phyloP scores from a whole-genome alignment of 225 moss, liverwort and hornwort genomes.

The Polytrichum formosum region DNA sequence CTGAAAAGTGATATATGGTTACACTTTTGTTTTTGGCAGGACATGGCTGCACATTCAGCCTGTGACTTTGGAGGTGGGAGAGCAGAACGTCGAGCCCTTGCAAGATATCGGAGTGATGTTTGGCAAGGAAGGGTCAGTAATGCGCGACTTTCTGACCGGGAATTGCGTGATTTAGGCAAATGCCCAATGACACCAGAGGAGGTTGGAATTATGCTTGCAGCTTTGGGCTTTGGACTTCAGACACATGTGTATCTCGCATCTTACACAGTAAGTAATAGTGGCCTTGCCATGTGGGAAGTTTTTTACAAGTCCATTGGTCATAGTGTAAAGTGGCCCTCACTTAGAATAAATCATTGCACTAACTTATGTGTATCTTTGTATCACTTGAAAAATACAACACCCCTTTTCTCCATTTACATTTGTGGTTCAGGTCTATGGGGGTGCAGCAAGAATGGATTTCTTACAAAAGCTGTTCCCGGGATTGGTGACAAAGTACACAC shows the following conservation, averaged over 20 bases:
- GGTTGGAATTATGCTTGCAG: constrained; percentile 78
- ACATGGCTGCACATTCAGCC: constrained; percentile 97
- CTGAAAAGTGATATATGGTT: background rate
- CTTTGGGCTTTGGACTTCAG: constrained; percentile 63
- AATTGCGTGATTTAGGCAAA: constrained; percentile 71
- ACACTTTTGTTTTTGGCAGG: constrained; percentile 40
- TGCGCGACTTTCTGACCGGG: constrained; percentile 40
- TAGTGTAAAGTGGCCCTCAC: no score
- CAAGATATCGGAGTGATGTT: constrained; percentile 72
- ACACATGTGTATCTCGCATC: constrained; percentile 84
- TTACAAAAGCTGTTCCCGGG: constrained; percentile 66
- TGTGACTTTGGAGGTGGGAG: constrained; percentile 97
- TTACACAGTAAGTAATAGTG: constrained; percentile 50
- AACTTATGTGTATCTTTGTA: no score
- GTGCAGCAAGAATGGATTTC: constrained; percentile 79
- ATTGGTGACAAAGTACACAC: constrained; percentile 62
- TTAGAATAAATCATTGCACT: no score
- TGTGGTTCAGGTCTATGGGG: constrained; percentile 77
- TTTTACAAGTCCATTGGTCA: background rate
- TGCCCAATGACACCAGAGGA: constrained; percentile 99
- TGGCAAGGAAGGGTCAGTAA: constrained; percentile 92
- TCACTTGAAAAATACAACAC: no score
- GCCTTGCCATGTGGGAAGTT: background rate
- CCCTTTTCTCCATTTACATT: background rate
- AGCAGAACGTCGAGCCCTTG: constrained; percentile 78